A percentile compares a stretch with the other conserved stretches of the same genome.
phyloP scores from a whole-genome alignment of 176 grass and related monocot species.

The Carex scoparia region DNA sequence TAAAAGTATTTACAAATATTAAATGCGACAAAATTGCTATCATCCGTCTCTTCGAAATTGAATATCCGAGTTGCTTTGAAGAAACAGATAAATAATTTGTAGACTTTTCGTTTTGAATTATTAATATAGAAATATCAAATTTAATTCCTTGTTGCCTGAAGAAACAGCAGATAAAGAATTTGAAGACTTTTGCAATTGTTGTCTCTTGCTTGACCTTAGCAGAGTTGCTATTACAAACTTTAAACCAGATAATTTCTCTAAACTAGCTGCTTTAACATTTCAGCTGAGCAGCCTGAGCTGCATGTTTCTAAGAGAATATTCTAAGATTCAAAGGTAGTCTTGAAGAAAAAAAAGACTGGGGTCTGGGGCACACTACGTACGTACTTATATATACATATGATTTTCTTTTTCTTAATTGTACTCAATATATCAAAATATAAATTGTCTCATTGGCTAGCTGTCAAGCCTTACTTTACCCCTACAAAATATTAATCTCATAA shows the following conservation, averaged over 20 bases:
- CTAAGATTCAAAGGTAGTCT: neutral
- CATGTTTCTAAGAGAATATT: neutral
- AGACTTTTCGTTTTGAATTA: too few relatives aligned
- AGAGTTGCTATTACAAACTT: neutral
- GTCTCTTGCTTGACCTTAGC: neutral
- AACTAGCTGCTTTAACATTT: neutral
- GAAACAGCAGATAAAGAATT: too few relatives aligned
- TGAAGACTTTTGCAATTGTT: neutral
- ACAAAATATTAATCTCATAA: neutral
- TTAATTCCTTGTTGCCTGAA: neutral
- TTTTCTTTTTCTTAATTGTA: neutral
- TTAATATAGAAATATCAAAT: too few relatives aligned
- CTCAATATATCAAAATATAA: neutral
- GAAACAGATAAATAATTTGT: neutral
- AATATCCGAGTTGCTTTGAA: neutral
- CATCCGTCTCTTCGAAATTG: neutral
- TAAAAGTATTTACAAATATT: neutral
- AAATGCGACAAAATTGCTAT: constrained; percentile 6
- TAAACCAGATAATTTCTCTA: neutral
- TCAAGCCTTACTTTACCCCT: neutral
- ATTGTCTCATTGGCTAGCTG: neutral
- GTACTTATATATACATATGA: too few relatives aligned
- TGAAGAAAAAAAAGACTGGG: neutral
- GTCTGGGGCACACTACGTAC: too few relatives aligned
- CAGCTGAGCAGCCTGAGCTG: neutral